phyloP scores from a whole-genome alignment of 345 rosid species.

The Gossypium longicalyx region DNA sequence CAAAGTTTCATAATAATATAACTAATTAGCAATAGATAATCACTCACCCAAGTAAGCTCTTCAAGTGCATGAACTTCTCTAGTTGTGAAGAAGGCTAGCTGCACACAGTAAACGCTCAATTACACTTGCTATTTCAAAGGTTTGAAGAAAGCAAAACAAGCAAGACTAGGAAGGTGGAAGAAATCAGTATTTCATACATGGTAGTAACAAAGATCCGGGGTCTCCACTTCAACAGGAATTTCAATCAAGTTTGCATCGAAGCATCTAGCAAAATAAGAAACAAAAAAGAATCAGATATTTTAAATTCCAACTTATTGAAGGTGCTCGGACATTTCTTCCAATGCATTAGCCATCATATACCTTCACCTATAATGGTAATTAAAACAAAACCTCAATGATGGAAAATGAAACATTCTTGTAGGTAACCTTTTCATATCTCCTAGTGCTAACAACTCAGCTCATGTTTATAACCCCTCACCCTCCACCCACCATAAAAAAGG shows the following conservation, averaged over 20 bases:
- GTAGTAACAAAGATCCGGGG: conserved; percentile 68
- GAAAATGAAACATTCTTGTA: background rate
- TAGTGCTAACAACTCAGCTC: background rate
- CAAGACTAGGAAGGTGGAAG: background rate
- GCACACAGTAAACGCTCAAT: conserved; percentile 22
- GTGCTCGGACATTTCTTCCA: conserved; percentile 3
- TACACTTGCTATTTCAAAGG: background rate
- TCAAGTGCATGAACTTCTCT: conserved; percentile 63
- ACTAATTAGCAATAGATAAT: conserved; percentile 11
- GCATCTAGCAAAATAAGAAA: conserved; percentile 44
- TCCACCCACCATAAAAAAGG: background rate
- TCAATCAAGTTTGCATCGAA: conserved; percentile 77
- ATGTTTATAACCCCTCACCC: background rate
- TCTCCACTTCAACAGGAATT: conserved; percentile 84
- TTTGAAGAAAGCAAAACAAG: background rate
- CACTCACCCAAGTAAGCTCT: conserved; percentile 88
- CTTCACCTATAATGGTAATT: background rate
- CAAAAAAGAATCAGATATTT: background rate
- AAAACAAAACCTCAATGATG: conserved; percentile 1
- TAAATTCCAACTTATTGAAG: background rate
- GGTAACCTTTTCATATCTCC: background rate
- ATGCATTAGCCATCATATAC: background rate
- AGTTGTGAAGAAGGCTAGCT: conserved; percentile 80
- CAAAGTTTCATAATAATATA: background rate
- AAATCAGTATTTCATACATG: conserved; percentile 43